These are phyloP conservation scores for Mycena polygramma DNA, from an alignment of 768 basidiomycete genomes.

Conservation along the genomic window DNA sequence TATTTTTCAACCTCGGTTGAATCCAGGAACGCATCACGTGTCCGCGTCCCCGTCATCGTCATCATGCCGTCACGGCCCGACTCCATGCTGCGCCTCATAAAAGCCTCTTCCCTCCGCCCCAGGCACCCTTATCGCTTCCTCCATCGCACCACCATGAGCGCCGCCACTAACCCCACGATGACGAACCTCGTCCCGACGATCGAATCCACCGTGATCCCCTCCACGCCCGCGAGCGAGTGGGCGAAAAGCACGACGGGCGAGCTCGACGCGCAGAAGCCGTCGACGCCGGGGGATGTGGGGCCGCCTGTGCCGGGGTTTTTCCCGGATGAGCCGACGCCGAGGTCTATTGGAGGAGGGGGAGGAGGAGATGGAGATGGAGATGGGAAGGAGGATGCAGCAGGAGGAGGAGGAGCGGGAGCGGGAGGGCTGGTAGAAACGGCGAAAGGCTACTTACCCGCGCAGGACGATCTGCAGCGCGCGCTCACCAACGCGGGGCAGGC, in stretches of 20 bases:
- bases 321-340: background rate
- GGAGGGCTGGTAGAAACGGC: background rate
- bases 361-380: no score
- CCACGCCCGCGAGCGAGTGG: conserved; percentile 29
- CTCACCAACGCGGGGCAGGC: conserved; percentile 27
- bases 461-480: conserved; percentile 28
- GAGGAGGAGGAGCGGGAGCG: background rate
- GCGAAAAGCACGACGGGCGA: conserved; percentile 7
- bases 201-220: conserved; percentile 26
- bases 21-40: no score
- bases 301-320: conserved; percentile 1
- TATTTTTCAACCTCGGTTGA: no score
- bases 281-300: background rate
- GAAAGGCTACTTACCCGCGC: conserved; percentile 9
- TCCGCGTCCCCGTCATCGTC: no score
- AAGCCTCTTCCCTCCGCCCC: no score
- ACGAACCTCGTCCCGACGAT: no score
- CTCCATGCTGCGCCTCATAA: no score
- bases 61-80: no score
- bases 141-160: no score
- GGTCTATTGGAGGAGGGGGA: background rate
- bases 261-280: conserved; percentile 3
- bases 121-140: no score
- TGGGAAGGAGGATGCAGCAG: background rate
- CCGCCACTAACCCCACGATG: no score